A percentile compares a stretch with the other conserved stretches of the same genome.
Evolutionary conservation across 345 rosid genomes (phyloP).

Genomic region (Hibiscus syriacus): DNA sequence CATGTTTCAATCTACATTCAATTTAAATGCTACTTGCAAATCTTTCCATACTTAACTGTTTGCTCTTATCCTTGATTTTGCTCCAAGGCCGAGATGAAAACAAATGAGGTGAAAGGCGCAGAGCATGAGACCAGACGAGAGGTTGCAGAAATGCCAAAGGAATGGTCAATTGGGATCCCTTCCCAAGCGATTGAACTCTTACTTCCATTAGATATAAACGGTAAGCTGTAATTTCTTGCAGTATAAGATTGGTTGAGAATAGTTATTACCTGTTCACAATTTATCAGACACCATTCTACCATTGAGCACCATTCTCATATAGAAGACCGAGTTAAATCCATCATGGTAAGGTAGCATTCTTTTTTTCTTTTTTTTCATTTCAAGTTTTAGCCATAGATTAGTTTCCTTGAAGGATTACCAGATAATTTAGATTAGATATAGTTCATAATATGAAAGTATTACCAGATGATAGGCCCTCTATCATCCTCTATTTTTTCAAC

Average conservation of each 20-base stretch:
- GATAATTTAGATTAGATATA: not conserved
- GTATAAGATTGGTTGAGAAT: not conserved
- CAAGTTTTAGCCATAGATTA: too few relatives aligned
- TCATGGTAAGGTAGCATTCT: too few relatives aligned
- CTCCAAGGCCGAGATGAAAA: conserved; percentile 41
- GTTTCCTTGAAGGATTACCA: too few relatives aligned
- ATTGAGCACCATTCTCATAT: too few relatives aligned
- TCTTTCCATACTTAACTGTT: too few relatives aligned
- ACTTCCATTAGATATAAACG: conserved; percentile 42
- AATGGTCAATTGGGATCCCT: conserved; percentile 28
- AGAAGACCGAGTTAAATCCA: too few relatives aligned
- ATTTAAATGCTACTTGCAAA: not conserved
- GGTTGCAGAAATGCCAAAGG: conserved; percentile 23
- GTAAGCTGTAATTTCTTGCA: conserved; percentile 34
- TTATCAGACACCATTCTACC: not conserved
- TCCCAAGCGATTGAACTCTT: conserved; percentile 37
- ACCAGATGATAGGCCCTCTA: too few relatives aligned
- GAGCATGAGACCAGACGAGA: conserved; percentile 42
- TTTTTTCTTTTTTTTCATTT: too few relatives aligned
- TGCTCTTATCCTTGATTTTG: conserved; percentile 15
- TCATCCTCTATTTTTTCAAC: not conserved
- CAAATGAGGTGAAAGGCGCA: conserved; percentile 32
- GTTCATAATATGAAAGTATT: not conserved
- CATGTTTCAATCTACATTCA: not conserved
- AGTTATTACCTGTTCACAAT: not conserved